Conservation (phyloP, 805 yeast species). For the Lachancea thermotolerans region DNA sequence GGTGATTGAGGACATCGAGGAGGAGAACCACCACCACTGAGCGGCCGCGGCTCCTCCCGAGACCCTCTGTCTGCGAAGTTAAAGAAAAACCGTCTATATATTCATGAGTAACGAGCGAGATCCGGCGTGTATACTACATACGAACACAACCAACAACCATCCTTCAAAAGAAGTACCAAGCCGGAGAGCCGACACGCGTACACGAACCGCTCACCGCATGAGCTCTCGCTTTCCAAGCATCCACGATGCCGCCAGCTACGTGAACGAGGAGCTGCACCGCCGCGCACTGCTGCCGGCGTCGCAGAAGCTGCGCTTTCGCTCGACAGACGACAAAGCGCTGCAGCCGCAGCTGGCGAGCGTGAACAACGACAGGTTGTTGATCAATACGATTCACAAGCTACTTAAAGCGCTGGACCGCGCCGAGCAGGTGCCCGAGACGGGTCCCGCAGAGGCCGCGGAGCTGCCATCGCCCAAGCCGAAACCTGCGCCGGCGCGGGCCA, state of each 20-base stretch:
- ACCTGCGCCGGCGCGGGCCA: not conserved
- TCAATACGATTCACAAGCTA: conserved; percentile 21
- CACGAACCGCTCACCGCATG: conserved; percentile 1
- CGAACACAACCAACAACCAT: not conserved
- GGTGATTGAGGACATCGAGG: conserved; percentile 66
- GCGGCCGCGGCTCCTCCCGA: not conserved
- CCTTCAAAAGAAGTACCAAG: not conserved
- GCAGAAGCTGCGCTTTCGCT: conserved; percentile 4
- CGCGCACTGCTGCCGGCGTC: conserved; percentile 14
- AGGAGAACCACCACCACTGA: conserved; percentile 24
- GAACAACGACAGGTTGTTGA: conserved; percentile 14
- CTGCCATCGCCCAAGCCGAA: no score
- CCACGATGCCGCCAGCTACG: conserved; percentile 18
- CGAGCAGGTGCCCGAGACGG: not conserved
- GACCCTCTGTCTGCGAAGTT: not conserved
- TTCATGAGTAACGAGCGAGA: conserved; percentile 9
- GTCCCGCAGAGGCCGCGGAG: not conserved
- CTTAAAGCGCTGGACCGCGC: conserved; percentile 8
- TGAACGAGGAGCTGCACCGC: conserved; percentile 17
- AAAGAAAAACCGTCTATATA: conserved; percentile 3
- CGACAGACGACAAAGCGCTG: conserved; percentile 5
- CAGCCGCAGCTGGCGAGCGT: conserved; percentile 6
- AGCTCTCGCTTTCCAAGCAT: conserved; percentile 10
- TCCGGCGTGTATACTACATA: conserved; percentile 9
- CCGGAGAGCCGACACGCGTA: not conserved